Conservation (phyloP, 2,329 filamentous ascomycete species). For the Keithomyces neogunnii region DNA sequence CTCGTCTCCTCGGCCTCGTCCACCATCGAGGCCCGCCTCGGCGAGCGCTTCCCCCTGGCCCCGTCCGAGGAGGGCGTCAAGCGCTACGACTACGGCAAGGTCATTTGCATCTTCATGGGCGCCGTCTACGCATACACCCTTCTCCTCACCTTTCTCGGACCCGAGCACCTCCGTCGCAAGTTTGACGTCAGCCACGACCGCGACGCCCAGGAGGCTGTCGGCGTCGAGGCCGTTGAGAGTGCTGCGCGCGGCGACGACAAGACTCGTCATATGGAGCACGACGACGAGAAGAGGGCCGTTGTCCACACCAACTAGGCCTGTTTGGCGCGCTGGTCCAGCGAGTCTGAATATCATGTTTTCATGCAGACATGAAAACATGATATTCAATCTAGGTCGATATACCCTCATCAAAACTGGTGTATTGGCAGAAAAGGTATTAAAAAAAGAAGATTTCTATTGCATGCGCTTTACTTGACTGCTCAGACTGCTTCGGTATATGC, state of each 20-base stretch:
- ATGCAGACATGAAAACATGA: no score
- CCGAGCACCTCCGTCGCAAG: constrained; percentile 42
- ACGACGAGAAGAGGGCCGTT: constrained; percentile 3
- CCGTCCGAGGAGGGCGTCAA: constrained; percentile 37
- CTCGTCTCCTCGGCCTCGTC: constrained; percentile 60
- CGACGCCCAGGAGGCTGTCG: constrained; percentile 38
- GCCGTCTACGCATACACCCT: constrained; percentile 64
- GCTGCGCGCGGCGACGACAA: not conserved
- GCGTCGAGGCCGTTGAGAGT: constrained; percentile 24
- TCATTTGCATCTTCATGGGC: constrained; percentile 88
- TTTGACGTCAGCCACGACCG: constrained; percentile 42
- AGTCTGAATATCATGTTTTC: no score
- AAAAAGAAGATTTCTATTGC: not conserved
- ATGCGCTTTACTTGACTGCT: no score
- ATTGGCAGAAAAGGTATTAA: not conserved
- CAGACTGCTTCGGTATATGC: no score
- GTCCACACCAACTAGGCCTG: not conserved
- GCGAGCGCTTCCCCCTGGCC: constrained; percentile 64
- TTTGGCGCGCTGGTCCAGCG: no score
- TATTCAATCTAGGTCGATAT: no score
- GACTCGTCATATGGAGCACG: not conserved
- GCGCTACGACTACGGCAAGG: constrained; percentile 68
- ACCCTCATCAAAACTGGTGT: no score
- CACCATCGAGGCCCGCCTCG: constrained; percentile 69
- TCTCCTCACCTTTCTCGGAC: constrained; percentile 53